Percentiles rank a stretch among this genome's conserved stretches.
phyloP scores from a whole-genome alignment of 225 moss, liverwort and hornwort genomes.

The Pseudisothecium myosuroides region DNA sequence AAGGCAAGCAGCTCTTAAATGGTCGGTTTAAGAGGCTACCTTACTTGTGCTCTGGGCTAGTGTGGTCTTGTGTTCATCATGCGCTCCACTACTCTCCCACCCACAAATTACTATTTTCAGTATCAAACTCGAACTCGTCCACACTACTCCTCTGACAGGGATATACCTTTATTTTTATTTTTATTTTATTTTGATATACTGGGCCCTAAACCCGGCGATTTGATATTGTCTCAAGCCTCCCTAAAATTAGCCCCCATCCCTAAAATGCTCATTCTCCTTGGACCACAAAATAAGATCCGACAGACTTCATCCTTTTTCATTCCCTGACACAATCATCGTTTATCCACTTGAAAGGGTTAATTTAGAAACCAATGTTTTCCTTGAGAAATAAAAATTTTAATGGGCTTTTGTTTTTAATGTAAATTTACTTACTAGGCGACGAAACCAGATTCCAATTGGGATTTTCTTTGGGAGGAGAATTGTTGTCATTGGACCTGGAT shows the following conservation, averaged over 20 bases:
- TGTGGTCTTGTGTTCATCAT: not conserved
- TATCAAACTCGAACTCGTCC: not conserved
- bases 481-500: conserved; percentile 2
- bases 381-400: not conserved
- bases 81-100: not conserved
- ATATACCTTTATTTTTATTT: not conserved
- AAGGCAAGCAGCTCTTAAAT: too few relatives aligned
- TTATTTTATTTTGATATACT: not conserved
- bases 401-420: not conserved
- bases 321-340: not conserved
- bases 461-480: not conserved
- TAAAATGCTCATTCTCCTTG: not conserved
- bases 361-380: not conserved
- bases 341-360: not conserved
- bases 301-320: not conserved
- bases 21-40: too few relatives aligned
- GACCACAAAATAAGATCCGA: not conserved
- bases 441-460: not conserved
- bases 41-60: not conserved
- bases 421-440: not conserved
- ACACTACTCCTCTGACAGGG: not conserved
- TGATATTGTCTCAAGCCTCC: not conserved
- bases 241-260: not conserved
- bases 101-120: not conserved
- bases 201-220: not conserved